These are phyloP conservation scores for Silybum marianum DNA, from an alignment of 129 eudicot genomes.

Conservation along the genomic window DNA sequence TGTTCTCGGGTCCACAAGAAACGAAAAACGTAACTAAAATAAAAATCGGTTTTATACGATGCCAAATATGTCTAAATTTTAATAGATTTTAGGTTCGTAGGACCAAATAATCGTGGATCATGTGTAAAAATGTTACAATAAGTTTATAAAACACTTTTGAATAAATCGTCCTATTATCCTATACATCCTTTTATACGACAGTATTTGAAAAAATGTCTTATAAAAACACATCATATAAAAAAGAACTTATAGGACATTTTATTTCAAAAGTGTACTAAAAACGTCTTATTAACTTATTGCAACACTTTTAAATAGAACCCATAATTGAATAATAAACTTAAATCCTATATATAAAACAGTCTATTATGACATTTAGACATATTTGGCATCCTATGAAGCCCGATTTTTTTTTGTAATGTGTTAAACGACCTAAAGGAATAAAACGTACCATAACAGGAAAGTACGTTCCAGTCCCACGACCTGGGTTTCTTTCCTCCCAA, in stretches of 20 bases:
- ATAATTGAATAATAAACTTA: too few species aligned
- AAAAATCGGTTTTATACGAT: neutral
- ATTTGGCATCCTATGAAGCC: neutral
- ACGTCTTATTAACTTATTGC: neutral
- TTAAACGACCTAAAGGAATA: neutral
- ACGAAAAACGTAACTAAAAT: neutral
- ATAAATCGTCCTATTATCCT: too few species aligned
- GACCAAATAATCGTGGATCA: too few species aligned
- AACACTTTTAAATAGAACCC: neutral
- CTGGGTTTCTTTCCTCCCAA: constrained; percentile 34
- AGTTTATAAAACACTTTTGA: neutral
- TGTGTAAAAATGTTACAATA: neutral
- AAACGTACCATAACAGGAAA: constrained; percentile 59
- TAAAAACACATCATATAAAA: neutral
- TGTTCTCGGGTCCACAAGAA: neutral
- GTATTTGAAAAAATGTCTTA: neutral
- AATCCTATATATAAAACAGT: neutral
- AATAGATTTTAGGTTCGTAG: too few species aligned
- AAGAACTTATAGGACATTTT: too few species aligned
- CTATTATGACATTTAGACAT: too few species aligned
- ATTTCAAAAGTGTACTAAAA: neutral
- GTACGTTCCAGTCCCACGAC: constrained; percentile 52
- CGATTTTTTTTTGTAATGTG: neutral
- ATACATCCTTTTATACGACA: too few species aligned
- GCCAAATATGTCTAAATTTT: neutral